Base-by-base conservation (phyloP, 352 stramenopile genomes). In the Peronospora destructor region DNA sequence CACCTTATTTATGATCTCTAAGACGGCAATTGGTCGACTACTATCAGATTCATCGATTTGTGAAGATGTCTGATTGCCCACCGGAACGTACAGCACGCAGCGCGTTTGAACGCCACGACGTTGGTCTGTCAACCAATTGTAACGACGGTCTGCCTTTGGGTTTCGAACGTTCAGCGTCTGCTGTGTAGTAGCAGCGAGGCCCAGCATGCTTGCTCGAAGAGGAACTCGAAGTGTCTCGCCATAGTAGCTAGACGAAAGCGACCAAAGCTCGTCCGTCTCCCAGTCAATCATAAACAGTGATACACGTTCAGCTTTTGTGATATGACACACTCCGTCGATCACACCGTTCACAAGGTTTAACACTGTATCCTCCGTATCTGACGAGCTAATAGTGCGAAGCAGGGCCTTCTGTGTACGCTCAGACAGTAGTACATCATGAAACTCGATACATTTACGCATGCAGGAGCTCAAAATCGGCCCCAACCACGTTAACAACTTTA, bases 1-100 rank as follows among this genome's bases (percentile, higher is more conserved):
- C 19, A 85, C 64, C 16, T 91, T 90, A 67, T 95, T 95, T n/a
- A 94, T 68, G 28, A 91, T 89, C 61, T 95, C 80, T 29, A 96
- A 56, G 42, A 96, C 86, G 0, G 80, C 86, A 52, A 94, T 87
- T 17, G 84, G 77, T 17, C 67, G 68, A 49, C 57, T 79, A 41
- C 64, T 78, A 28, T 54, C 57, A 34, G 48, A 63, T 51, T 63
- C 52, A 5, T 35, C 47, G 13, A 26, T 13, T 33, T 66, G 56
- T 14, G 51, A 56, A 29, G 51, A 56, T 48, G 79, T 74, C 49
- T 87, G 77, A 29, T 87, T 59, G 7, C 84, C 81, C 6, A 95
- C 85, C 0, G 86, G 85, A 4, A 93, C 76, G 52, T 92, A 95
- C 23, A 96, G 57, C 17, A 90, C 79, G 19, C 77, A 85, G 6